Conservation (phyloP, 1,139 yeast genomes). For the Candida tetrigidarum region DNA sequence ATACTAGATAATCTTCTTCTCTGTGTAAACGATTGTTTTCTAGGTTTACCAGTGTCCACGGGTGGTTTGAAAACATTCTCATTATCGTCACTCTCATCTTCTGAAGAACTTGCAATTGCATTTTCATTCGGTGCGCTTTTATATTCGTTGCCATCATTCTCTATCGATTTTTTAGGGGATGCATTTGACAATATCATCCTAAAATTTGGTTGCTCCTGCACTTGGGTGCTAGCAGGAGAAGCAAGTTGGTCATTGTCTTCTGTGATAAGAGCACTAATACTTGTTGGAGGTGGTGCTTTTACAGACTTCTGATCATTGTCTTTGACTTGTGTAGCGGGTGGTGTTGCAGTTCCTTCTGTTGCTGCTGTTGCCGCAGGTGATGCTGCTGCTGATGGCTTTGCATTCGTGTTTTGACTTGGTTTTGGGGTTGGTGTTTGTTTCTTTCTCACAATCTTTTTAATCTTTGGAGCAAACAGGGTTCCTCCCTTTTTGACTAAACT, state of each 20-base stretch:
- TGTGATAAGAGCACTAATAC: background rate
- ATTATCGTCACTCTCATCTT: conserved; percentile 17
- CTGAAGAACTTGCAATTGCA: conserved; percentile 15
- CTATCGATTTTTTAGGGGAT: conserved; percentile 7
- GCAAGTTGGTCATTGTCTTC: conserved; percentile 3
- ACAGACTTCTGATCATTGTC: background rate
- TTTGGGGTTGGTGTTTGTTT: conserved; percentile 22
- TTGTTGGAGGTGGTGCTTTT: background rate
- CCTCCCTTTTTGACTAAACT: conserved; percentile 49
- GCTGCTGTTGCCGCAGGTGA: no score
- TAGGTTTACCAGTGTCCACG: conserved; percentile 17
- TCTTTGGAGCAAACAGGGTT: conserved; percentile 45
- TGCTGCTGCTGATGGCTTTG: conserved; percentile 24
- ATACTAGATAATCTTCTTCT: conserved; percentile 46
- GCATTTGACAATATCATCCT: conserved; percentile 11
- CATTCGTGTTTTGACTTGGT: conserved; percentile 23
- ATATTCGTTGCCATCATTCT: conserved; percentile 28
- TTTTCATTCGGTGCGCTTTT: conserved; percentile 10
- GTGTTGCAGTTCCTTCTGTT: no score
- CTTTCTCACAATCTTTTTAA: conserved; percentile 30
- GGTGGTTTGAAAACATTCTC: conserved; percentile 39
- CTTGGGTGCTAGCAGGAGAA: conserved; percentile 10
- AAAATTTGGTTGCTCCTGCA: conserved; percentile 7
- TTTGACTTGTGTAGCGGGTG: conserved; percentile 17
- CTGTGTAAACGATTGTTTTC: conserved; percentile 35